Conservation (phyloP, 495 filamentous ascomycete species). For the Stereocaulon alpinum region DNA sequence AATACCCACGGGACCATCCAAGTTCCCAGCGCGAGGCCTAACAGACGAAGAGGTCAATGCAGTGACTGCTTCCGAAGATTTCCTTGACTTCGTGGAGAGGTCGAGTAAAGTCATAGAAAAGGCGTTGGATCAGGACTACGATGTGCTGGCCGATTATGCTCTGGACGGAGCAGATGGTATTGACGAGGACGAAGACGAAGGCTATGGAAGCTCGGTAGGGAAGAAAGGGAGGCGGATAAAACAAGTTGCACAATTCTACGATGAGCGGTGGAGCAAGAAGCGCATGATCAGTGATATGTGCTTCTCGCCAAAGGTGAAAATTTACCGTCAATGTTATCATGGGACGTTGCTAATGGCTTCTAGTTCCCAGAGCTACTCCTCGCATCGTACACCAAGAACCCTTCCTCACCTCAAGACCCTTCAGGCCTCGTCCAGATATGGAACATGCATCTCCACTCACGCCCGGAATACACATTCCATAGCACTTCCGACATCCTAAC, state of each 20-base stretch:
- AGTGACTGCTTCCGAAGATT: constrained; percentile 84
- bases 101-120: constrained; percentile 96
- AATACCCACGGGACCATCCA: constrained; percentile 35
- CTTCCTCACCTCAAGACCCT: constrained; percentile 87
- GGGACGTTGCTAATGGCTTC: not conserved
- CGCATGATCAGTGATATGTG: constrained; percentile 87
- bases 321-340: not conserved
- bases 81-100: constrained; percentile 87
- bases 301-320: constrained; percentile 75
- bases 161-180: constrained; percentile 56
- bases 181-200: constrained; percentile 74
- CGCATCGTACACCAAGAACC: constrained; percentile 93
- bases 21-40: constrained; percentile 73
- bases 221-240: constrained; percentile 72
- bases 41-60: constrained; percentile 81
- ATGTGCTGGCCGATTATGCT: constrained; percentile 90
- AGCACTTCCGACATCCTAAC: constrained; percentile 91
- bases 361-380: constrained; percentile 84
- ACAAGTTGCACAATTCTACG: constrained; percentile 85
- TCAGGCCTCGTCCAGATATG: constrained; percentile 92
- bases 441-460: constrained; percentile 88
- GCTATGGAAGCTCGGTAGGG: constrained; percentile 46
- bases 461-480: constrained; percentile 93
- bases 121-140: constrained; percentile 85
- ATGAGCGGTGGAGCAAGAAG: constrained; percentile 93